phyloP scores from a whole-genome alignment of 129 eudicot species.

The Apium graveolens region DNA sequence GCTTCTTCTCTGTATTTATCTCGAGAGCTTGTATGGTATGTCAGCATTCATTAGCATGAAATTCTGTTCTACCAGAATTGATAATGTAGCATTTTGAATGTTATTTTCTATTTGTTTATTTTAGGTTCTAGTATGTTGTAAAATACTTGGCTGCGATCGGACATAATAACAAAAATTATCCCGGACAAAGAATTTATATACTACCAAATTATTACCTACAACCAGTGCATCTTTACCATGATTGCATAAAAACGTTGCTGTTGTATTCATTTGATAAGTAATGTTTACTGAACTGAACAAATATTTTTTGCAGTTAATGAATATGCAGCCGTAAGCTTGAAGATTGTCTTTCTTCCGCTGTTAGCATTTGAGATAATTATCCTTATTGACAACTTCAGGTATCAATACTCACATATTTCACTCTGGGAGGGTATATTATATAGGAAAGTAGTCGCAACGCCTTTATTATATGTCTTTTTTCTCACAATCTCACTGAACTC shows the following conservation, averaged over 20 bases:
- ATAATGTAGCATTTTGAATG: neutral
- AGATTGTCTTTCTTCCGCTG: conserved; percentile 74
- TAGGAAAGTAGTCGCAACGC: neutral
- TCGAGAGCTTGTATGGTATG: conserved; percentile 66
- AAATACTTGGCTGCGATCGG: neutral
- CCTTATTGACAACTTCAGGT: conserved; percentile 94
- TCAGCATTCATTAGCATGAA: neutral
- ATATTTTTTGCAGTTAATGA: conserved; percentile 34
- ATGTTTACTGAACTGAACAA: neutral
- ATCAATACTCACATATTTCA: conserved; percentile 11
- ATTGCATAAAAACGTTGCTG: neutral
- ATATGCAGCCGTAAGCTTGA: conserved; percentile 57
- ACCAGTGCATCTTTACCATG: neutral
- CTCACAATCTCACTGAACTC: neutral
- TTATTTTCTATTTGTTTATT: neutral
- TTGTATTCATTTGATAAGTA: neutral
- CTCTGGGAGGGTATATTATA: neutral
- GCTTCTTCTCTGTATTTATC: conserved; percentile 81
- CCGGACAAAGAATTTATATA: neutral
- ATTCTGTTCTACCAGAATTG: conserved; percentile 1
- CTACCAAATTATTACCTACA: neutral
- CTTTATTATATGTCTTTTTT: too few species aligned
- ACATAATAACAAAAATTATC: neutral
- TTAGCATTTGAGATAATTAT: conserved; percentile 60
- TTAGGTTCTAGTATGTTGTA: neutral